Percentiles rank a stretch among this genome's conserved stretches.
Conservation (phyloP, 345 rosid genomes). For the Garcia nutans region DNA sequence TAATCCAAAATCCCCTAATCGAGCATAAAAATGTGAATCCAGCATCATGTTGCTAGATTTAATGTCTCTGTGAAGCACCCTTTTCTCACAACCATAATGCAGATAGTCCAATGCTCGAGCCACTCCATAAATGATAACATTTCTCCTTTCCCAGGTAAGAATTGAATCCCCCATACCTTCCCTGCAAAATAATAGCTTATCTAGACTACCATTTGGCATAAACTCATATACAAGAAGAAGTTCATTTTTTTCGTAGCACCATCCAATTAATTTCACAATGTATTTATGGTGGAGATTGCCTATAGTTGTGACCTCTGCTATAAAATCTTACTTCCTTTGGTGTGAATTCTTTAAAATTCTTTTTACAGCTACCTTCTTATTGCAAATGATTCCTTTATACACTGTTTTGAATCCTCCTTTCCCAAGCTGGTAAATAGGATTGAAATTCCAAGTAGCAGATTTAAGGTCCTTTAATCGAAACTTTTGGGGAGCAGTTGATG, state of each 20-base stretch:
- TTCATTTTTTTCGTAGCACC: slow-evolving; percentile 61
- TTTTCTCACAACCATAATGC: slow-evolving; percentile 58
- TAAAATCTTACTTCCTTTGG: slow-evolving; percentile 78
- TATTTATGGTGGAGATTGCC: slow-evolving; percentile 65
- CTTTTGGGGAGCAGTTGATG: slow-evolving; percentile 50
- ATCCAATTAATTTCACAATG: slow-evolving; percentile 71
- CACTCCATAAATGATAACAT: slow-evolving; percentile 40
- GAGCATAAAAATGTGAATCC: slow-evolving; percentile 58
- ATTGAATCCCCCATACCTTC: neutral
- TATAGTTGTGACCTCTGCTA: slow-evolving; percentile 71
- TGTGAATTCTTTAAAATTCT: slow-evolving; percentile 53
- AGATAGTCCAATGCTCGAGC: slow-evolving; percentile 71
- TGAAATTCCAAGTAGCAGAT: slow-evolving; percentile 55
- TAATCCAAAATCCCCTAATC: slow-evolving; percentile 31
- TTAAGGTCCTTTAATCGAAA: slow-evolving; percentile 49
- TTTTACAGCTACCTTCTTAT: slow-evolving; percentile 64
- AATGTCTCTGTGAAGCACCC: slow-evolving; percentile 69
- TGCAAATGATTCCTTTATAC: slow-evolving; percentile 50
- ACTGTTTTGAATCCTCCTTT: slow-evolving; percentile 81
- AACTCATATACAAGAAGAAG: slow-evolving; percentile 66
- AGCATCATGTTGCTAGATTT: slow-evolving; percentile 79
- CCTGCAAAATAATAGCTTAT: slow-evolving; percentile 42
- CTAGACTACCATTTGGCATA: slow-evolving; percentile 56
- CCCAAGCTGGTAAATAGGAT: slow-evolving; percentile 39
- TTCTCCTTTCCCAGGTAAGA: slow-evolving; percentile 48